A percentile compares a stretch with the other conserved stretches of the same genome.
Evolutionary conservation across 768 basidiomycete genomes (phyloP).

Genomic region (Cubamyces sp.): DNA sequence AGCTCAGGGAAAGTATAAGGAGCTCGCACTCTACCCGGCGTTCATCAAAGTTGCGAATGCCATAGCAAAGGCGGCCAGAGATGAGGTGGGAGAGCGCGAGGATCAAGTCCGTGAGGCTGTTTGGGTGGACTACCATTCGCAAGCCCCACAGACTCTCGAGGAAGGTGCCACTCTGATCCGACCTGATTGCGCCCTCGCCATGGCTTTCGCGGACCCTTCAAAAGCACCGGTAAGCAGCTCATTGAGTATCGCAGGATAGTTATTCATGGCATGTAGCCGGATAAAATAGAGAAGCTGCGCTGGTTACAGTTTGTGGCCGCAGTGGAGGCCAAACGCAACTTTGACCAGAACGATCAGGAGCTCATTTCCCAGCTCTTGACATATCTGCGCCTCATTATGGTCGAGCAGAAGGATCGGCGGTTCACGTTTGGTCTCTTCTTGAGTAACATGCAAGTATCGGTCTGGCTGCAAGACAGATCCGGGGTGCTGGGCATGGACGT

Average conservation of each 20-base stretch:
- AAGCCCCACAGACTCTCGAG: neutral
- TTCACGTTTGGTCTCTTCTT: neutral
- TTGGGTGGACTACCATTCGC: neutral
- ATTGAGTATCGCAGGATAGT: too few relatives aligned
- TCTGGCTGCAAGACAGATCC: constrained; percentile 3
- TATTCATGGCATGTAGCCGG: too few relatives aligned
- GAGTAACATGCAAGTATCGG: neutral
- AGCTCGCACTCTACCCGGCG: neutral
- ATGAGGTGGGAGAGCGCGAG: neutral
- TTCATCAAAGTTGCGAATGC: neutral
- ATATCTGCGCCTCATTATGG: neutral
- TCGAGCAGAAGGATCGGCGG: constrained; percentile 4
- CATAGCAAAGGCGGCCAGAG: neutral
- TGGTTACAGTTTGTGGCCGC: neutral
- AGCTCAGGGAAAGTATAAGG: neutral
- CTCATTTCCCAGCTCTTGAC: neutral
- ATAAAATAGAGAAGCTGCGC: neutral
- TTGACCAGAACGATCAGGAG: neutral
- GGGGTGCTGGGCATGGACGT: neutral
- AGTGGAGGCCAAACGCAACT: neutral
- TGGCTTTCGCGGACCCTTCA: neutral
- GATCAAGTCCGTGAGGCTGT: neutral
- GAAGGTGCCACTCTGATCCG: neutral
- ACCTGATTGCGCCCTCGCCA: neutral
- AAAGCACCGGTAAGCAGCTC: too few relatives aligned